These are phyloP conservation scores for Linderina pennispora DNA, from an alignment of 192 early-diverging fungal genomes.

Conservation along the genomic window DNA sequence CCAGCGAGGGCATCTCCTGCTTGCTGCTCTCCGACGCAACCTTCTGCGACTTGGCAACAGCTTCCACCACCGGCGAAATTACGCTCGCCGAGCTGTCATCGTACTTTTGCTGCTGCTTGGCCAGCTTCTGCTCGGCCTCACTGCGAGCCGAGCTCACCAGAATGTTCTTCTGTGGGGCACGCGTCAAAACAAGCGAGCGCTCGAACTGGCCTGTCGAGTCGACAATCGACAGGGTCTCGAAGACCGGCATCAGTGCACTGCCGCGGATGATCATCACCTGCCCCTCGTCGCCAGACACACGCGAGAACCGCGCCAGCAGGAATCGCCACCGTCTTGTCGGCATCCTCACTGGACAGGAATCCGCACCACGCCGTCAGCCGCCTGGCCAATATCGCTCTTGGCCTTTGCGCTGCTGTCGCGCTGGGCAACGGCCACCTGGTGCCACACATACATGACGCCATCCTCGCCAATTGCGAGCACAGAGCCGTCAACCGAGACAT, in stretches of 20 bases:
- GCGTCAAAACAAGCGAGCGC: constrained; percentile 8
- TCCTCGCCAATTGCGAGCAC: constrained; percentile 28
- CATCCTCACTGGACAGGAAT: constrained; percentile 1
- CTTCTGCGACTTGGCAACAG: constrained; percentile 7
- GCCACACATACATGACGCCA: constrained; percentile 27
- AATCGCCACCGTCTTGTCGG: constrained; percentile 2
- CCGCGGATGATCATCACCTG: constrained; percentile 34
- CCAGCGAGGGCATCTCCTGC: constrained; percentile 14
- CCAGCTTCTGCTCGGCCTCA: constrained; percentile 10
- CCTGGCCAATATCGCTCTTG: constrained; percentile 10
- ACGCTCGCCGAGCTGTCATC: constrained; percentile 13
- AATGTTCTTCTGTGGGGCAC: constrained; percentile 16
- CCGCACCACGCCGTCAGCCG: constrained; percentile 20
- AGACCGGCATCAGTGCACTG: constrained; percentile 19
- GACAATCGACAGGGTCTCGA: constrained; percentile 30
- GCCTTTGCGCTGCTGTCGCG: not conserved
- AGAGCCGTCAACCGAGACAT: constrained; percentile 25
- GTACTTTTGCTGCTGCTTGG: constrained; percentile 14
- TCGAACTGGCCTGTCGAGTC: constrained; percentile 24
- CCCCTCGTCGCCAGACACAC: constrained; percentile 20
- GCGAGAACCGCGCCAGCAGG: constrained; percentile 36
- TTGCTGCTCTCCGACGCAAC: not conserved
- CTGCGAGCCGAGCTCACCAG: constrained; percentile 3
- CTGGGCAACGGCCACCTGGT: constrained; percentile 22
- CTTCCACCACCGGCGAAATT: constrained; percentile 6